Base-by-base conservation (phyloP, 768 basidiomycete species). In the Clitopilus passeckerianus region DNA sequence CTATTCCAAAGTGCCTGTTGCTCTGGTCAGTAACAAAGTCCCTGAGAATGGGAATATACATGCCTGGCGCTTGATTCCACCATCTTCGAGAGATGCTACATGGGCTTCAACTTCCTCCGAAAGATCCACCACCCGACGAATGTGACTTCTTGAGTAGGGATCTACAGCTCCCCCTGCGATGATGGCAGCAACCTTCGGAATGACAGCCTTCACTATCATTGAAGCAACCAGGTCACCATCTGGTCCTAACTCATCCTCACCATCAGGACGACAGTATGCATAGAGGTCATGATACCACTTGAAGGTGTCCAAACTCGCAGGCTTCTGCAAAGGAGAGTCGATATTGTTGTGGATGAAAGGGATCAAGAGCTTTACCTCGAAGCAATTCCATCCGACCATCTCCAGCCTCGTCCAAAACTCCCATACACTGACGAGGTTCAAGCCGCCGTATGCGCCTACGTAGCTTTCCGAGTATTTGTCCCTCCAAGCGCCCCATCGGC, bases 341-440 rank as follows among this genome's bases (percentile, higher is more conserved):
- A 34, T 33, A 58, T 54, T 66, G 30, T 67, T 55, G 22, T 18
- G 18, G 50, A 52, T 24, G 37, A 33, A 43, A 16, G 46, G 1
- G 27, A 35, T 34, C 33, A 57, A 35, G 24, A 16, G 46, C 18
- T 80, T 62, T 66, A 90, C 93, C 75, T 90, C 82, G 22, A 95
- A 77, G 52, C 90, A 92, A 69, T 94, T 85, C 95, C 95, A 97
- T 3, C 88, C 90, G 10, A 93, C 74, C 62, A 87, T 80, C 74
- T 98, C 95, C 59, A 93, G 75, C 58, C 93, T 78, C n/a, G 85
- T 85, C 92, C 93, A 95, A 70, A 95, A 96, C 71, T 95, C 94
- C 93, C 94, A 96, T 53, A 91, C 91, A 54, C 87, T 87, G 1
- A 95, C 86, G 44, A 94, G 80, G 0, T 89, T 93, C 57, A 95